Evolutionary conservation across 768 basidiomycete genomes (phyloP).

Genomic region (Boletellus ananiceps): DNA sequence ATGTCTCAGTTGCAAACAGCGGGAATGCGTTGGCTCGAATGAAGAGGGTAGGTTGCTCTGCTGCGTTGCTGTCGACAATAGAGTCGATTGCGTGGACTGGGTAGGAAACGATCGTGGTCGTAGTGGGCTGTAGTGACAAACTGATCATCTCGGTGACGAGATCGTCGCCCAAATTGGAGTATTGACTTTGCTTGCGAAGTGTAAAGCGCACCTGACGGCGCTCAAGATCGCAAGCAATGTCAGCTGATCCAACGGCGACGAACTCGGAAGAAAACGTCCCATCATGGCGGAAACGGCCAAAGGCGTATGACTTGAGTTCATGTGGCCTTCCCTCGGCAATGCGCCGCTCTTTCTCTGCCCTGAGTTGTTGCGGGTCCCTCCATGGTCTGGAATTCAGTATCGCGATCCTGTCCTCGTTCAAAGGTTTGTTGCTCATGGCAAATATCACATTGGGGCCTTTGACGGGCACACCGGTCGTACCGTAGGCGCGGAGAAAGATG

Average conservation of each 20-base stretch:
- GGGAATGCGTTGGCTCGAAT: constrained; percentile 33
- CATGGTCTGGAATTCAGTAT: constrained; percentile 24
- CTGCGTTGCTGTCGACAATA: constrained; percentile 13
- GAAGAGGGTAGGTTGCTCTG: constrained; percentile 24
- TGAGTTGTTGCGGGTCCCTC: constrained; percentile 29
- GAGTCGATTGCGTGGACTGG: constrained; percentile 15
- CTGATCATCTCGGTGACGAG: background rate
- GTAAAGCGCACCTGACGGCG: constrained; percentile 30
- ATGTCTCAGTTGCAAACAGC: constrained; percentile 13
- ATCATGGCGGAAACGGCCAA: constrained; percentile 35
- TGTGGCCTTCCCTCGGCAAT: constrained; percentile 20
- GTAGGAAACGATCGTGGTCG: constrained; percentile 20
- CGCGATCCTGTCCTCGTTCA: constrained; percentile 22
- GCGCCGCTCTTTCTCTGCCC: constrained; percentile 22
- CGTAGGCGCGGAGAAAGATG: constrained; percentile 27
- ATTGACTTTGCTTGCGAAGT: constrained; percentile 23
- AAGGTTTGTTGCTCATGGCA: constrained; percentile 15
- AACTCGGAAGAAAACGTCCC: constrained; percentile 34
- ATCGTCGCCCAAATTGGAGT: background rate
- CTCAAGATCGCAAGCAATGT: constrained; percentile 36
- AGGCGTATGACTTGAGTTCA: constrained; percentile 25
- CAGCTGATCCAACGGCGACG: constrained; percentile 20
- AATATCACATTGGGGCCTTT: constrained; percentile 24
- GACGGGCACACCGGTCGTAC: constrained; percentile 22
- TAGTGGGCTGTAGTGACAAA: background rate